Percentiles rank a stretch among this genome's conserved stretches.
Evolutionary conservation across 2,329 filamentous ascomycete species (phyloP).

Genomic region (Neopestalotiopsis sp.): DNA sequence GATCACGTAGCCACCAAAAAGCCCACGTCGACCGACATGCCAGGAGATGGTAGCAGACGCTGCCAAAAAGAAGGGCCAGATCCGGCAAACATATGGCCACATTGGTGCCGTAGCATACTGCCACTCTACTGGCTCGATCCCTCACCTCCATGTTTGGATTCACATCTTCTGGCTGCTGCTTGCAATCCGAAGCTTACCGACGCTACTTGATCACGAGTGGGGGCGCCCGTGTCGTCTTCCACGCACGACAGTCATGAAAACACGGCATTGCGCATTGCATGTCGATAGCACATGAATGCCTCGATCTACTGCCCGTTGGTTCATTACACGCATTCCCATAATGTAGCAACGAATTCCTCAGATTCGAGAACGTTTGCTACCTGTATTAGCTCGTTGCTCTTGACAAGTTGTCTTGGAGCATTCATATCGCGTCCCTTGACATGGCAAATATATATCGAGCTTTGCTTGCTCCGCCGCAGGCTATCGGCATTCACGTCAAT

Average conservation of each 20-base stretch:
- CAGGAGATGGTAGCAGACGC: not conserved
- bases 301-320: not conserved
- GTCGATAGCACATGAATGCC: not conserved
- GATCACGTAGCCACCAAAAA: not conserved
- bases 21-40: not conserved
- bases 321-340: not conserved
- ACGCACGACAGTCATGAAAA: not conserved
- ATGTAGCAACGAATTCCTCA: not conserved
- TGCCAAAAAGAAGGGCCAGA: not conserved
- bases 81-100: not conserved
- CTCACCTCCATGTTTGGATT: not conserved
- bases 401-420: not conserved
- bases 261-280: not conserved
- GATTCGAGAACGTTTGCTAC: not conserved
- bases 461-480: not conserved
- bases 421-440: not conserved
- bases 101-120: not conserved
- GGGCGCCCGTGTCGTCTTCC: not conserved
- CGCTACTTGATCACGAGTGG: slow-evolving; percentile 5
- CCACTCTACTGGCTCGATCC: not conserved
- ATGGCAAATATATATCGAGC: not conserved
- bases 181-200: slow-evolving; percentile 9
- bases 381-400: not conserved
- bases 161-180: not conserved
- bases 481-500: not conserved